Evolutionary conservation across 371 early-diverging fungal genomes (phyloP).

Genomic region (Rhizopus stolonifer): DNA sequence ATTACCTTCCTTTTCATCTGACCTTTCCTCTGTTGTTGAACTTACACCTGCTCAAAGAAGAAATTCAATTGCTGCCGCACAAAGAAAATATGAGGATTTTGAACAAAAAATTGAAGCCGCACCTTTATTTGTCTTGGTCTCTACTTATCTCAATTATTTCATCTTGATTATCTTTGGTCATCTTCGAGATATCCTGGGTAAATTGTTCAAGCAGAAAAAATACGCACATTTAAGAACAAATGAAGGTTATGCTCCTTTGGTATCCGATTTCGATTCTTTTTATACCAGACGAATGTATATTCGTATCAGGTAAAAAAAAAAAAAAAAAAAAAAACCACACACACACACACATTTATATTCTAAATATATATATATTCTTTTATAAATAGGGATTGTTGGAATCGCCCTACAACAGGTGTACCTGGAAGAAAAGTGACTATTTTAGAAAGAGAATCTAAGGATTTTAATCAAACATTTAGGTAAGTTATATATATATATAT

Average conservation of each 20-base stretch:
- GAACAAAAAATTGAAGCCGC: slow-evolving; percentile 57
- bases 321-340: too few relatives aligned
- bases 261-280: slow-evolving; percentile 96
- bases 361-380: slow-evolving; percentile 26
- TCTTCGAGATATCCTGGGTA: slow-evolving; percentile 84
- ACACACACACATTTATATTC: too few relatives aligned
- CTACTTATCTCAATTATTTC: slow-evolving; percentile 93
- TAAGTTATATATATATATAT: slow-evolving; percentile 1
- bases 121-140: slow-evolving; percentile 75
- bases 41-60: slow-evolving; percentile 48
- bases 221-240: slow-evolving; percentile 71
- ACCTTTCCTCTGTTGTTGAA: slow-evolving; percentile 6
- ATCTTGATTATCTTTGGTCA: slow-evolving; percentile 92
- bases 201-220: slow-evolving; percentile 66
- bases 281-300: slow-evolving; percentile 94
- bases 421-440: slow-evolving; percentile 27
- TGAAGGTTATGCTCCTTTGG: slow-evolving; percentile 89
- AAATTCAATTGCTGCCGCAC: slow-evolving; percentile 50
- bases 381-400: slow-evolving; percentile 64
- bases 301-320: slow-evolving; percentile 80
- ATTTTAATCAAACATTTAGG: slow-evolving; percentile 26
- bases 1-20: slow-evolving; percentile 22
- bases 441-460: slow-evolving; percentile 29
- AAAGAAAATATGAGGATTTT: slow-evolving; percentile 42
- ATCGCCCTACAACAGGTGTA: slow-evolving; percentile 28